phyloP scores from a whole-genome alignment of 257 asterid genomes.

The Oldenlandia corymbosa region DNA sequence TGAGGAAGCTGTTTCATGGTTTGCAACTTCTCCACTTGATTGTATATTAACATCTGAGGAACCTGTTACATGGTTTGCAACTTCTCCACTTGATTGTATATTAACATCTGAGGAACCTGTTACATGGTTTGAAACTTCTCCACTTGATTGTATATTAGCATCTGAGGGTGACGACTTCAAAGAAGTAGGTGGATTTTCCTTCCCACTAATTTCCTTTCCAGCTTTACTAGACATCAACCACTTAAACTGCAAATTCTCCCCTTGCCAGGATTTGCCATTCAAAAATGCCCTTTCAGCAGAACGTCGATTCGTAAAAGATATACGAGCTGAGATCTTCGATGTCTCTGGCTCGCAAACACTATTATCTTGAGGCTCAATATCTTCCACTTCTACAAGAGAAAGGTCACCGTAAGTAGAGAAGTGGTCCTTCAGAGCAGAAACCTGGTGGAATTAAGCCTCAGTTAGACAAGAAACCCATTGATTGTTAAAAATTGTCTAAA shows the following conservation, averaged over 20 bases:
- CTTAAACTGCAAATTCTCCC: conserved; percentile 57
- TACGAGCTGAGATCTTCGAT: conserved; percentile 47
- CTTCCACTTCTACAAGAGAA: conserved; percentile 65
- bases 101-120: conserved; percentile 29
- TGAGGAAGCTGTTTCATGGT: too few relatives aligned
- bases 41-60: conserved; percentile 42
- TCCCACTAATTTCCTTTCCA: conserved; percentile 20
- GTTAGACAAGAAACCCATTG: neutral
- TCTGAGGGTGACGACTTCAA: conserved; percentile 16
- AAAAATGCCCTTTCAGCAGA: conserved; percentile 85
- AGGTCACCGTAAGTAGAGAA: conserved; percentile 75
- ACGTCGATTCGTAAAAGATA: conserved; percentile 62
- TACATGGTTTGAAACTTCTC: conserved; percentile 10
- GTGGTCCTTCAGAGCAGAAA: conserved; percentile 68
- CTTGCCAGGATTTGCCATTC: conserved; percentile 82
- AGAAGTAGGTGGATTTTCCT: conserved; percentile 21
- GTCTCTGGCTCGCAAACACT: conserved; percentile 31
- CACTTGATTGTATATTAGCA: conserved; percentile 19
- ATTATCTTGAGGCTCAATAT: conserved; percentile 41
- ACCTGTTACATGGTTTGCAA: conserved; percentile 4
- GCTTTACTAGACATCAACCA: conserved; percentile 43
- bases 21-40: conserved; percentile 27
- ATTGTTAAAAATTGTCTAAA: neutral
- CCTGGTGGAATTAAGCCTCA: conserved; percentile 33
- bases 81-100: conserved; percentile 21